A percentile compares a stretch with the other conserved stretches of the same genome.
phyloP scores from a whole-genome alignment of 2,329 filamentous ascomycete genomes.

The Clonostachys rhizophaga region DNA sequence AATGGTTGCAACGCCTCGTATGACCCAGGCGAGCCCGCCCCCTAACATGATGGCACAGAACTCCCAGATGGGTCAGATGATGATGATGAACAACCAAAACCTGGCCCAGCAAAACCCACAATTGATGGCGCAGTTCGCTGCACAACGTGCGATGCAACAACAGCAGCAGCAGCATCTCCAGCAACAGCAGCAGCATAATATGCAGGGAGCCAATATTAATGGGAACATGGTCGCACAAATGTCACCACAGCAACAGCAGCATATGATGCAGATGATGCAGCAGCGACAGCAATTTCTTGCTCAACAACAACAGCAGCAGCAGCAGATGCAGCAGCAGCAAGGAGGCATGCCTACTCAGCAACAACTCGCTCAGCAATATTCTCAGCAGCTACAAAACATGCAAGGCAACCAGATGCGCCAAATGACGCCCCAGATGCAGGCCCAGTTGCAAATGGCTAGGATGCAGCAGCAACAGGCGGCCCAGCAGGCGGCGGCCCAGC shows the following conservation, averaged over 20 bases:
- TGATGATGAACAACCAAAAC: conserved; percentile 50
- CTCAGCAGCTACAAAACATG: conserved; percentile 35
- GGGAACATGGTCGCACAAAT: conserved; percentile 17
- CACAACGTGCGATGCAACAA: conserved; percentile 27
- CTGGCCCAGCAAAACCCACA: conserved; percentile 38
- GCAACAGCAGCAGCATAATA: conserved; percentile 27
- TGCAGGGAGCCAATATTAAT: conserved; percentile 27
- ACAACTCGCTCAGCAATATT: conserved; percentile 36
- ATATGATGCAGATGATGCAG: conserved; percentile 29
- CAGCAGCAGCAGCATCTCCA: conserved; percentile 30
- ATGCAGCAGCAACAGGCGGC: conserved; percentile 30
- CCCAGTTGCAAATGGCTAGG: conserved; percentile 25
- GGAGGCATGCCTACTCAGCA: conserved; percentile 36
- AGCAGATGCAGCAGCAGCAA: conserved; percentile 21
- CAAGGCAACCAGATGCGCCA: conserved; percentile 25
- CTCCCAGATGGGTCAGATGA: conserved; percentile 46
- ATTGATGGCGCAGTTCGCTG: conserved; percentile 15
- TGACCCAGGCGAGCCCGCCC: conserved; percentile 58
- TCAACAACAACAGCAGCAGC: conserved; percentile 26
- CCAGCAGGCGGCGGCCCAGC: conserved; percentile 24
- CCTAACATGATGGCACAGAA: conserved; percentile 54
- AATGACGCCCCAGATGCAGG: conserved; percentile 25
- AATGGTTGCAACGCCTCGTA: conserved; percentile 53
- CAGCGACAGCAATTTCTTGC: conserved; percentile 32
- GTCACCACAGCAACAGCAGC: conserved; percentile 12